Evolutionary conservation across 2,329 filamentous ascomycete genomes (phyloP).

Genomic region (Hypoxylon sp.): DNA sequence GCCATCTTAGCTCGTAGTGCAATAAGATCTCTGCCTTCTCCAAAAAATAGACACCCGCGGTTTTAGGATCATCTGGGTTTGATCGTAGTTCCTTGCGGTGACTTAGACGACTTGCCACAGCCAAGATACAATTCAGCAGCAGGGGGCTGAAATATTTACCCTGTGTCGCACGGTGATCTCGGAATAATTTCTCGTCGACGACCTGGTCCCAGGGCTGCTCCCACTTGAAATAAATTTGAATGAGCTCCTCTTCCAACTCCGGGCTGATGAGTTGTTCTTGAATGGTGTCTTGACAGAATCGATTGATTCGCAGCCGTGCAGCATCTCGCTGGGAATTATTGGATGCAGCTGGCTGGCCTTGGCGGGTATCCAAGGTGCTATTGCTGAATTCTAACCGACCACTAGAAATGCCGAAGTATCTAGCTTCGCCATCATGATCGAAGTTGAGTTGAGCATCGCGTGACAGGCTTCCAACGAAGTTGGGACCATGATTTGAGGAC

Average conservation of each 20-base stretch:
- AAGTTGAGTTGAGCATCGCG: too few relatives aligned
- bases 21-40: not conserved
- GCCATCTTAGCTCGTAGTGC: not conserved
- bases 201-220: not conserved
- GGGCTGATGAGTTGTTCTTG: not conserved
- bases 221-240: conserved; percentile 1
- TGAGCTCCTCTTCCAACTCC: not conserved
- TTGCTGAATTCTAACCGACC: not conserved
- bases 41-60: not conserved
- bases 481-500: too few relatives aligned
- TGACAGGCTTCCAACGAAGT: too few relatives aligned
- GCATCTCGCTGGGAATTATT: not conserved
- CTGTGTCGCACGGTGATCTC: too few relatives aligned
- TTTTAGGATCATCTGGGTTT: too few relatives aligned
- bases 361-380: not conserved
- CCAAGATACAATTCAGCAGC: too few relatives aligned
- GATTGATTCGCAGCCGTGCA: not conserved
- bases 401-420: not conserved
- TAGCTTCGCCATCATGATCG: not conserved
- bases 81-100: too few relatives aligned
- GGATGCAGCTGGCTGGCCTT: not conserved
- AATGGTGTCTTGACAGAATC: not conserved
- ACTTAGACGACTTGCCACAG: too few relatives aligned
- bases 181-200: not conserved
- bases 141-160: too few relatives aligned